Evolutionary conservation across 2,329 filamentous ascomycete genomes (phyloP).

Genomic region (Botryotinia narcissicola): DNA sequence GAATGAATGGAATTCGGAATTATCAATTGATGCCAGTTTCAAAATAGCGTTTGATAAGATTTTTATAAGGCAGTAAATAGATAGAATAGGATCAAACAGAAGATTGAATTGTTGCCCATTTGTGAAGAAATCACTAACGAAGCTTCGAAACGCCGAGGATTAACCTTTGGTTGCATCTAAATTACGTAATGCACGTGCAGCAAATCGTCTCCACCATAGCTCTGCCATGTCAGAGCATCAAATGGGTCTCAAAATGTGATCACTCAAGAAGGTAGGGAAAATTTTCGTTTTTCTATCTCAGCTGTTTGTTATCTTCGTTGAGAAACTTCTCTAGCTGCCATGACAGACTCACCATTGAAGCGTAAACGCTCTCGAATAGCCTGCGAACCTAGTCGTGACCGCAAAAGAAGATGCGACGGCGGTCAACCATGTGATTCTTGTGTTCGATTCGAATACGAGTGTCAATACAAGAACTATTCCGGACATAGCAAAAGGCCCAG

Average conservation of each 20-base stretch:
- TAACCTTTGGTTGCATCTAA: not conserved
- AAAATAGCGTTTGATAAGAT: not conserved
- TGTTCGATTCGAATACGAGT: slow-evolving; percentile 1
- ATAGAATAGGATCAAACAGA: not conserved
- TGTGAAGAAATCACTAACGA: no score
- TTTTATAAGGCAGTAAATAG: not conserved
- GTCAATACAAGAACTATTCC: not conserved
- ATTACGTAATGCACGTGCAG: slow-evolving; percentile 3
- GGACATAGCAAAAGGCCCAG: not conserved
- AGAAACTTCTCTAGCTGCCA: not conserved
- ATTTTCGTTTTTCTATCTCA: not conserved
- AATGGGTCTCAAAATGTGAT: not conserved
- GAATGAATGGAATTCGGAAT: no score
- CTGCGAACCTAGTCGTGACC: slow-evolving; percentile 16
- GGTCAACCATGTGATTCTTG: slow-evolving; percentile 14
- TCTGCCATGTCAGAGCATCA: not conserved
- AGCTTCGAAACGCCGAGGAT: not conserved
- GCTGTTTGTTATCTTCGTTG: not conserved
- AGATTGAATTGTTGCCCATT: not conserved
- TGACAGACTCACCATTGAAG: not conserved
- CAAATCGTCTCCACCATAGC: not conserved
- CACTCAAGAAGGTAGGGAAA: not conserved
- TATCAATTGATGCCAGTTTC: not conserved
- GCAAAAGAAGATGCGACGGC: slow-evolving; percentile 16
- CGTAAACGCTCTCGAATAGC: slow-evolving; percentile 15